These are phyloP conservation scores for Dioszegia crocea DNA, from an alignment of 768 basidiomycete species.

Conservation along the genomic window DNA sequence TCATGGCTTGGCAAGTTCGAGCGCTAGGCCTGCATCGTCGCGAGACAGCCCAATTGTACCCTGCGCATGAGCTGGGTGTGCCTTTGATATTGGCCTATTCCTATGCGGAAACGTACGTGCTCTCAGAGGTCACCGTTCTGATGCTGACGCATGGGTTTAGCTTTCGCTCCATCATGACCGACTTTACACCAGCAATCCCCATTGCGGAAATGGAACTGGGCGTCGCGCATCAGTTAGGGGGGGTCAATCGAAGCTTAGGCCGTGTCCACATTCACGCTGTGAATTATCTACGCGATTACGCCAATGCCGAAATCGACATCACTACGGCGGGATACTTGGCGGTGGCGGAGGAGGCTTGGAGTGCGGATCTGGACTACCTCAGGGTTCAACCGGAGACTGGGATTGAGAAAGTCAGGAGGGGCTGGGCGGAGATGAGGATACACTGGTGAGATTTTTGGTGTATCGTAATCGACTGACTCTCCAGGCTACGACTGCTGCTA, in stretches of 20 bases:
- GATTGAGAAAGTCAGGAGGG: background rate
- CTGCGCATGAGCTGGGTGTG: slow-evolving; percentile 10
- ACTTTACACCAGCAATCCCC: slow-evolving; percentile 1
- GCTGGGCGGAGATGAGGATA: slow-evolving; percentile 11
- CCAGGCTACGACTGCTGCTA: slow-evolving; percentile 9
- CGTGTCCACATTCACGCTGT: background rate
- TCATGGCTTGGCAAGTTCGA: slow-evolving; percentile 13
- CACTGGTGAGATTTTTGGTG: slow-evolving; percentile 8
- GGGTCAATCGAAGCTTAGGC: background rate
- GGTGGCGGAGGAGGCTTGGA: slow-evolving; percentile 8
- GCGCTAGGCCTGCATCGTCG: slow-evolving; percentile 12
- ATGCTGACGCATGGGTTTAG: background rate
- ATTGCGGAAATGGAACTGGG: slow-evolving; percentile 1
- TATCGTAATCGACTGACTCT: background rate
- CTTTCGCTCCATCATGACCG: slow-evolving; percentile 8
- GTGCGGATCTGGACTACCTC: background rate
- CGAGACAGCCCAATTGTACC: slow-evolving; percentile 7
- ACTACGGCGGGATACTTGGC: slow-evolving; percentile 9
- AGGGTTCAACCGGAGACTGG: background rate
- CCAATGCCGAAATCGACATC: slow-evolving; percentile 4
- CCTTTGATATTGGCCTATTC: slow-evolving; percentile 3
- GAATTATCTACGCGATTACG: slow-evolving; percentile 4
- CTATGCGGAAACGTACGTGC: slow-evolving; percentile 14
- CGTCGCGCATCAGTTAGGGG: background rate
- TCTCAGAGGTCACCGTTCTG: background rate